Conservation (phyloP, 2,329 filamentous ascomycete species). For the Eurotiales sp. region DNA sequence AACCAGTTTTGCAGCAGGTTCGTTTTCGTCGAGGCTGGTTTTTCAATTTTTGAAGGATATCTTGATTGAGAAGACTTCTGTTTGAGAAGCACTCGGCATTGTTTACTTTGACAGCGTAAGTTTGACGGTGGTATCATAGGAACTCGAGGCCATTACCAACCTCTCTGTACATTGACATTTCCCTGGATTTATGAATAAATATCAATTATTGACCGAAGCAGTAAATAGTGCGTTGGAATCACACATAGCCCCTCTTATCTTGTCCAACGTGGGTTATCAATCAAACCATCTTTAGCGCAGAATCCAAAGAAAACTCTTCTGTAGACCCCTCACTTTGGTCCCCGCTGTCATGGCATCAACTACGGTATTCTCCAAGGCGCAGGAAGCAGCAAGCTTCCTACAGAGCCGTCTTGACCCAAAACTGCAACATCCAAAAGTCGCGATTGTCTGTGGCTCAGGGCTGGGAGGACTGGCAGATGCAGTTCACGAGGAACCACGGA, state of each 20-base stretch:
- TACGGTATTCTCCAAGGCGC: slow-evolving; percentile 28
- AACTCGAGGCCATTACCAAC: not conserved
- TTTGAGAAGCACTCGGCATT: not conserved
- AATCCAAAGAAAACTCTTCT: slow-evolving; percentile 1
- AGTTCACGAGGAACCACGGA: slow-evolving; percentile 47
- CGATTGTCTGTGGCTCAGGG: slow-evolving; percentile 63
- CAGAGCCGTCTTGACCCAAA: slow-evolving; percentile 46
- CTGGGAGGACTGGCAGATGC: slow-evolving; percentile 59
- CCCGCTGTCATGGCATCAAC: slow-evolving; percentile 7
- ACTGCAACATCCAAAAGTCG: slow-evolving; percentile 54
- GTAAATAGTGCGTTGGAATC: not conserved
- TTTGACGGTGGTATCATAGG: not conserved
- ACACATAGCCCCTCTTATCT: too few species aligned
- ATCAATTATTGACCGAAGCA: too few species aligned
- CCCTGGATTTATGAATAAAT: not conserved
- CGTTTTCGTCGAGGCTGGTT: too few species aligned
- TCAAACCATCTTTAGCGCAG: not conserved
- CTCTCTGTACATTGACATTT: not conserved
- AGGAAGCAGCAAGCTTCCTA: slow-evolving; percentile 51
- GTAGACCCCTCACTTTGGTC: slow-evolving; percentile 4
- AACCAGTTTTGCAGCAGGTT: too few species aligned
- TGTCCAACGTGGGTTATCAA: too few species aligned
- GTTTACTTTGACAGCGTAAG: not conserved
- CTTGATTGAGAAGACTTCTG: not conserved
- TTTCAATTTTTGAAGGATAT: not conserved